Conservation (phyloP, 192 early-diverging fungal genomes). For the Coemansia sp. region DNA sequence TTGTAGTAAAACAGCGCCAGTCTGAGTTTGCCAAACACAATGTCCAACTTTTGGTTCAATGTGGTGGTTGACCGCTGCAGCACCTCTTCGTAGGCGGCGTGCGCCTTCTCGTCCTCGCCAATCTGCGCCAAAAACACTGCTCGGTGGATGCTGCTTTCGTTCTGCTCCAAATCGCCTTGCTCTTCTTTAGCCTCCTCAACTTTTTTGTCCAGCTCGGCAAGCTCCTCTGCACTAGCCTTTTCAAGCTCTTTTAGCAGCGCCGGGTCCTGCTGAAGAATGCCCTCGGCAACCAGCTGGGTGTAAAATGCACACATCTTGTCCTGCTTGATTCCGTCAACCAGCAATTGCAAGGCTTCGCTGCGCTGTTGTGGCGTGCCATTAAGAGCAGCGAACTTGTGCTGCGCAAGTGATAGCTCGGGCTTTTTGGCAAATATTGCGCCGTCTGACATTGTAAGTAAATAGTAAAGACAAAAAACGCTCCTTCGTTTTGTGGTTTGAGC, state of each 20-base stretch:
- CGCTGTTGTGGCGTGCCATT: slow-evolving; percentile 70
- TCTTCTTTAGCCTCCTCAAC: slow-evolving; percentile 89
- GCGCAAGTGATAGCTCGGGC: slow-evolving; percentile 84
- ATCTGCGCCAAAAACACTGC: slow-evolving; percentile 90
- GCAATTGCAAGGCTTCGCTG: slow-evolving; percentile 64
- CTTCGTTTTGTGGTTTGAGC: not conserved
- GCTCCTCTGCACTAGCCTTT: slow-evolving; percentile 70
- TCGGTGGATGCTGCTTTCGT: slow-evolving; percentile 71
- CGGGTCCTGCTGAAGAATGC: slow-evolving; percentile 29
- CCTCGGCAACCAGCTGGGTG: slow-evolving; percentile 24
- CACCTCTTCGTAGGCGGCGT: slow-evolving; percentile 76
- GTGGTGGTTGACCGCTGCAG: slow-evolving; percentile 83
- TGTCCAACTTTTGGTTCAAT: slow-evolving; percentile 89
- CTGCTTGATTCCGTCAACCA: slow-evolving; percentile 73
- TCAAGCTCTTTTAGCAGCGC: slow-evolving; percentile 36
- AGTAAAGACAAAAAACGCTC: not conserved
- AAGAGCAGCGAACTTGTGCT: slow-evolving; percentile 74
- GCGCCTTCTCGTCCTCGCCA: slow-evolving; percentile 93
- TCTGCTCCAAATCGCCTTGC: slow-evolving; percentile 79
- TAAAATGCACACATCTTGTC: slow-evolving; percentile 66
- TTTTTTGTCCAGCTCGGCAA: slow-evolving; percentile 78
- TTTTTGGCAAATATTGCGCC: slow-evolving; percentile 71
- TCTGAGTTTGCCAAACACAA: slow-evolving; percentile 87
- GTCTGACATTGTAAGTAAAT: slow-evolving; percentile 54
- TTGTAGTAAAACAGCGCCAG: slow-evolving; percentile 94